phyloP scores from a whole-genome alignment of 805 yeast species.

The Wickerhamiella allomyrinae region DNA sequence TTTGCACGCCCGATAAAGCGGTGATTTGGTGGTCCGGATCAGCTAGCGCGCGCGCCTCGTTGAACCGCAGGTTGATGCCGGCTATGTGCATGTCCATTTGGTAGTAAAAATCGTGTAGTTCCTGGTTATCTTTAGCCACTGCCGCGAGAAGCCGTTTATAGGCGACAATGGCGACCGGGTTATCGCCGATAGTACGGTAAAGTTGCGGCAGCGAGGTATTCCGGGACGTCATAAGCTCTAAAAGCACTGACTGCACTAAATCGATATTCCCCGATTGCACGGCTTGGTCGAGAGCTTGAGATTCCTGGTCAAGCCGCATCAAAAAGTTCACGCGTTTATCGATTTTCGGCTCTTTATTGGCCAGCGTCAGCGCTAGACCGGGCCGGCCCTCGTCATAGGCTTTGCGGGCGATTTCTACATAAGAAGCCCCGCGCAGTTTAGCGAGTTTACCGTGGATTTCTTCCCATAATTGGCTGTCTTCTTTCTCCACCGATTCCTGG shows the following conservation, averaged over 20 bases:
- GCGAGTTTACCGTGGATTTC: slow-evolving; percentile 35
- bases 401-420: slow-evolving; percentile 41
- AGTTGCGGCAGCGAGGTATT: slow-evolving; percentile 52
- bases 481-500: slow-evolving; percentile 30
- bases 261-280: slow-evolving; percentile 48
- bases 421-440: slow-evolving; percentile 34
- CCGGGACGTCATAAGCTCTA: slow-evolving; percentile 32
- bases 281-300: slow-evolving; percentile 52
- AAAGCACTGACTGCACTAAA: slow-evolving; percentile 42
- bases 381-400: slow-evolving; percentile 76
- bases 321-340: slow-evolving; percentile 48
- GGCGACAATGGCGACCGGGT: slow-evolving; percentile 29
- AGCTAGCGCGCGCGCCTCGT: not conserved
- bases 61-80: slow-evolving; percentile 22
- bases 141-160: slow-evolving; percentile 21
- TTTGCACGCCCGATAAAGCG: slow-evolving; percentile 14
- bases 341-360: slow-evolving; percentile 51
- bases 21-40: not conserved
- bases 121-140: slow-evolving; percentile 20
- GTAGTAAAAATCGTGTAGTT: slow-evolving; percentile 40
- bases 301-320: slow-evolving; percentile 57
- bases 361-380: slow-evolving; percentile 49
- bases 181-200: slow-evolving; percentile 45
- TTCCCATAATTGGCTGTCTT: slow-evolving; percentile 46
- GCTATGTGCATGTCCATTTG: slow-evolving; percentile 48